phyloP scores from a whole-genome alignment of 176 grass and related monocot genomes.

The Oryza longistaminata region DNA sequence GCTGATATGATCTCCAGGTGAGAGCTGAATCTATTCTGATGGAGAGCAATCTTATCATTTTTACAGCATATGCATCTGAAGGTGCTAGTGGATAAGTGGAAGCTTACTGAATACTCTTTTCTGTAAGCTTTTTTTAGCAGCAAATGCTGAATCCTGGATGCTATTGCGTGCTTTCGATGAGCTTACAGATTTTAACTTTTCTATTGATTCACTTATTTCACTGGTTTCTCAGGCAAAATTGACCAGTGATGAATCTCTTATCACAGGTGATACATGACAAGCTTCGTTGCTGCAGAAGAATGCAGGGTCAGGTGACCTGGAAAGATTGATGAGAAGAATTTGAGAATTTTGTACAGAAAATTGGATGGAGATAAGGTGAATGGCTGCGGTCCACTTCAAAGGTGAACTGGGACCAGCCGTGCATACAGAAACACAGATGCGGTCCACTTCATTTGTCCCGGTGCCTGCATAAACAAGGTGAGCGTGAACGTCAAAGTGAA shows the following conservation, averaged over 20 bases:
- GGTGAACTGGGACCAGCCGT: not conserved
- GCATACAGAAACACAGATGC: not conserved
- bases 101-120: conserved; percentile 10
- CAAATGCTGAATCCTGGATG: no score
- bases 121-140: conserved; percentile 3
- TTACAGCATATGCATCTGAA: conserved; percentile 34
- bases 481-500: not conserved
- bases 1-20: conserved; percentile 28
- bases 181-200: not conserved
- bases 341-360: not conserved
- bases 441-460: not conserved
- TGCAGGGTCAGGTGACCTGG: not conserved
- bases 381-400: not conserved
- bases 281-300: not conserved
- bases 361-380: not conserved
- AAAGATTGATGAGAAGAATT: not conserved
- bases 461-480: not conserved
- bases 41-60: conserved; percentile 35
- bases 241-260: not conserved
- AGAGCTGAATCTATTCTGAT: conserved; percentile 55
- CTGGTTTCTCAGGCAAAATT: not conserved
- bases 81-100: conserved; percentile 4
- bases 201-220: conserved; percentile 2
- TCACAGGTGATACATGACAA: not conserved
- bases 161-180: not conserved